phyloP scores from a whole-genome alignment of 2,329 filamentous ascomycete genomes.

The Fusarium caatingaense region DNA sequence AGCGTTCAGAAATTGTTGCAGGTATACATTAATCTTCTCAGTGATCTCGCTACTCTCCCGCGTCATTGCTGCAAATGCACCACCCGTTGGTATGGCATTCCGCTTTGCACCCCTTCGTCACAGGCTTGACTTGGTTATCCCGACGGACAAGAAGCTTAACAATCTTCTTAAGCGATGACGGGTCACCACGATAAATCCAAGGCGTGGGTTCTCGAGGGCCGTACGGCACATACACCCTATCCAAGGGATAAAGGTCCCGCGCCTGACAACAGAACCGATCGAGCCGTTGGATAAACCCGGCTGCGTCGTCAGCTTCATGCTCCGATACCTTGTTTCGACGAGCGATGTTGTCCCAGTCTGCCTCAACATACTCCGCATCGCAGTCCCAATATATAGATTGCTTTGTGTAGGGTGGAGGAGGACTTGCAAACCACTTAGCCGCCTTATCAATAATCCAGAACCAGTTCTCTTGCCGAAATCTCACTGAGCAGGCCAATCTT shows the following conservation, averaged over 20 bases:
- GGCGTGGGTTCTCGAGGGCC: no score
- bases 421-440: background rate
- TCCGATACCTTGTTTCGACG: accelerated
- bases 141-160: background rate
- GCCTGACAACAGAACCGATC: no score
- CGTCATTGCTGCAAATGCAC: background rate
- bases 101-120: background rate
- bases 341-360: background rate
- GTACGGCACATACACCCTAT: no score
- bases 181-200: no score
- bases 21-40: no score
- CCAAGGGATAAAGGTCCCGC: no score
- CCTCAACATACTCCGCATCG: constrained; percentile 7
- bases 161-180: no score
- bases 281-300: background rate
- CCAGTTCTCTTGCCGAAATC: accelerated
- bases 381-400: background rate
- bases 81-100: background rate
- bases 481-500: background rate
- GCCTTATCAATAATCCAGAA: constrained; percentile 14
- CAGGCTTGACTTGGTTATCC: background rate
- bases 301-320: background rate
- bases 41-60: background rate
- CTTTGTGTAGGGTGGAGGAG: background rate
- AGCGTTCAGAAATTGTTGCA: no score